phyloP scores from a whole-genome alignment of 1,284 basidiomycete genomes.

The Prillingera fragicola region DNA sequence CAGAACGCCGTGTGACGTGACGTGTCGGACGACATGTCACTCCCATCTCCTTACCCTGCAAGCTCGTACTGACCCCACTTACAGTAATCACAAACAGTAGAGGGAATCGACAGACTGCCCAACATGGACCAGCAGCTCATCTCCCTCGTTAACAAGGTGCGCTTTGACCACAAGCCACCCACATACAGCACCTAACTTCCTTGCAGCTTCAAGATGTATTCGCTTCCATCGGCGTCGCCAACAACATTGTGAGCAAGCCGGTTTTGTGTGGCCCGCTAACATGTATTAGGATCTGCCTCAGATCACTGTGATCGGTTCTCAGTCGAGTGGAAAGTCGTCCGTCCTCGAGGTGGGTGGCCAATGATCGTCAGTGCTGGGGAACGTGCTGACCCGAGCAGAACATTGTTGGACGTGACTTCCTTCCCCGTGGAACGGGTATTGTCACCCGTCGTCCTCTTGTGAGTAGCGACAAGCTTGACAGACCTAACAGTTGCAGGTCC shows the following conservation, averaged over 20 bases:
- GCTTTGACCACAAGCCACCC: background rate
- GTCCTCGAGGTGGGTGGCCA: conserved; percentile 49
- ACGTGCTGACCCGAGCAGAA: conserved; percentile 55
- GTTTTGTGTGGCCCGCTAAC: background rate
- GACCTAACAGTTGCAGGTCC: conserved; percentile 54
- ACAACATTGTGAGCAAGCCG: conserved; percentile 41
- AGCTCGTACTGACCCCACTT: background rate
- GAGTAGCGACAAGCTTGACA: conserved; percentile 20
- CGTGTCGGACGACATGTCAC: background rate
- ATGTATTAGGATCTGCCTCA: conserved; percentile 52
- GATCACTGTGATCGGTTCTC: conserved; percentile 54
- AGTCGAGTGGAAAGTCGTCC: conserved; percentile 54
- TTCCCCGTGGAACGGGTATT: conserved; percentile 95
- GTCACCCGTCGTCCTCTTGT: conserved; percentile 82
- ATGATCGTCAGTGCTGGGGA: background rate
- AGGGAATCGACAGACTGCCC: conserved; percentile 6
- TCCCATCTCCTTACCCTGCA: no score
- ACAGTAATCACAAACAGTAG: conserved; percentile 3
- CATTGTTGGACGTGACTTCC: conserved; percentile 93
- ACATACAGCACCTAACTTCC: conserved; percentile 1
- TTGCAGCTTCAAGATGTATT: conserved; percentile 53
- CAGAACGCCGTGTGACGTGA: background rate
- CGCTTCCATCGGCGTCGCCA: conserved; percentile 50
- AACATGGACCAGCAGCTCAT: conserved; percentile 50
- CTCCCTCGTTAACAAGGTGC: conserved; percentile 49